phyloP scores from a whole-genome alignment of 2,329 filamentous ascomycete species.

The Diplocarpon rosae region DNA sequence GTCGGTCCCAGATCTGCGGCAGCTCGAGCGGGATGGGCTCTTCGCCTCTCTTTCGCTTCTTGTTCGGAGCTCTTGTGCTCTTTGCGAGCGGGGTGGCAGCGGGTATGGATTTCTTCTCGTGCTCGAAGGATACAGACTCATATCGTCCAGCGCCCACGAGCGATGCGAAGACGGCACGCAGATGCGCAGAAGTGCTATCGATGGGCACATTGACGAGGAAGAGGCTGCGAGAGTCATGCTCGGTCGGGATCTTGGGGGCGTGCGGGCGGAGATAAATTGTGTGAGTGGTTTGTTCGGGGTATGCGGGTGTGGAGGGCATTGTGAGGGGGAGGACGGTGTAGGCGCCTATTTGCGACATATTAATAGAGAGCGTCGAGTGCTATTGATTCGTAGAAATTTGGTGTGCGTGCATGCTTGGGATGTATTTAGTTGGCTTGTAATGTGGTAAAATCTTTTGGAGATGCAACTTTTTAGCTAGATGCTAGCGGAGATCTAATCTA shows the following conservation, averaged over 20 bases:
- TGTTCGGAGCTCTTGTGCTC: constrained; percentile 27
- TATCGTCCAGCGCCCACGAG: constrained; percentile 70
- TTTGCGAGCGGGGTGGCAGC: neutral
- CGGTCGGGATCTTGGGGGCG: constrained; percentile 63
- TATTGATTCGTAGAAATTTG: neutral
- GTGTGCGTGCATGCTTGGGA: neutral
- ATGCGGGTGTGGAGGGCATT: constrained; percentile 41
- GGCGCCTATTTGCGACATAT: constrained; percentile 20
- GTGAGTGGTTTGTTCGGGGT: constrained; percentile 54
- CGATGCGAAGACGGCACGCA: constrained; percentile 63
- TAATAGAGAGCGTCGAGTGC: neutral
- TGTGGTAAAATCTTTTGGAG: no score
- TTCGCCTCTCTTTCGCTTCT: constrained; percentile 41
- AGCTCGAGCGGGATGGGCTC: constrained; percentile 52
- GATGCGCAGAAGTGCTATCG: constrained; percentile 67
- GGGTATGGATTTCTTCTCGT: constrained; percentile 34
- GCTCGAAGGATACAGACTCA: constrained; percentile 66
- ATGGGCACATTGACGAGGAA: constrained; percentile 86
- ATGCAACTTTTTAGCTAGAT: constrained; percentile 11
- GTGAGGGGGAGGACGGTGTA: constrained; percentile 24
- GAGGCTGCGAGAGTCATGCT: constrained; percentile 65
- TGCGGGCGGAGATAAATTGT: constrained; percentile 82
- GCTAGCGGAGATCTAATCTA: constrained; percentile 20
- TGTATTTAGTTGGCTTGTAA: no score
- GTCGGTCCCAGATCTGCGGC: constrained; percentile 62